These are phyloP conservation scores for Dactylellina cionopaga DNA, from an alignment of 2,329 filamentous ascomycete species.

Conservation along the genomic window DNA sequence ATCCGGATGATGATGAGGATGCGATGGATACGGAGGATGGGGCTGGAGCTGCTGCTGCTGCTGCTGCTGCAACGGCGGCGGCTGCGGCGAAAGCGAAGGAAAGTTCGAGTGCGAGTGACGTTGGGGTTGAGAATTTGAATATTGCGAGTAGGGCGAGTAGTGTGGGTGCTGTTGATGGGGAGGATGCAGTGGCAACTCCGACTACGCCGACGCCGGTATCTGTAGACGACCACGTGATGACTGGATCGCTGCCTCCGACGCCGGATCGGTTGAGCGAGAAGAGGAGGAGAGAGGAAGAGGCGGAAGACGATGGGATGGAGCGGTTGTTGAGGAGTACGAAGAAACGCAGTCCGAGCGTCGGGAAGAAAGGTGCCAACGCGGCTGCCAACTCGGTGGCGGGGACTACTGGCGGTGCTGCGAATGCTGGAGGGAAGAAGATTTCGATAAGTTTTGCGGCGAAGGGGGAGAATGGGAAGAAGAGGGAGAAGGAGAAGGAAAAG, in stretches of 20 bases:
- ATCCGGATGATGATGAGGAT: conserved; percentile 89
- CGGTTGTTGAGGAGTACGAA: conserved; percentile 71
- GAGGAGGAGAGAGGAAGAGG: conserved; percentile 78
- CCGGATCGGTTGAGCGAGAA: conserved; percentile 87
- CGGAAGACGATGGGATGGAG: conserved; percentile 89
- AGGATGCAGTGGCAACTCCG: conserved; percentile 7
- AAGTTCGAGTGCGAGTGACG: conserved; percentile 53
- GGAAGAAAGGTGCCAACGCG: conserved; percentile 27
- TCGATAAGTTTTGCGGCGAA: conserved; percentile 54
- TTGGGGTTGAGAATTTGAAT: conserved; percentile 44
- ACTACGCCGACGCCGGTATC: conserved; percentile 12
- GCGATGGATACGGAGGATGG: conserved; percentile 70
- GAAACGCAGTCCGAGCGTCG: conserved; percentile 41
- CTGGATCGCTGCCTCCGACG: conserved; percentile 62
- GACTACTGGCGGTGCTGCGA: conserved; percentile 53
- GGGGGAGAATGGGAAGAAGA: conserved; percentile 47
- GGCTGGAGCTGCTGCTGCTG: conserved; percentile 57
- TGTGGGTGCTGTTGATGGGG: conserved; percentile 18
- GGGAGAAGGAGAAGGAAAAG: conserved; percentile 19
- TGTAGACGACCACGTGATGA: conserved; percentile 53
- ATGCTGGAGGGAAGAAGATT: conserved; percentile 56
- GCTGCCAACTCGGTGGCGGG: background rate
- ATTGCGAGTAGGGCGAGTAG: conserved; percentile 37
- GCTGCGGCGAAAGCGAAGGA: conserved; percentile 57
- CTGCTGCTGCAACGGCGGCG: conserved; percentile 51